Conservation (phyloP, 1,284 basidiomycete species). For the Leccinum fuscescens region DNA sequence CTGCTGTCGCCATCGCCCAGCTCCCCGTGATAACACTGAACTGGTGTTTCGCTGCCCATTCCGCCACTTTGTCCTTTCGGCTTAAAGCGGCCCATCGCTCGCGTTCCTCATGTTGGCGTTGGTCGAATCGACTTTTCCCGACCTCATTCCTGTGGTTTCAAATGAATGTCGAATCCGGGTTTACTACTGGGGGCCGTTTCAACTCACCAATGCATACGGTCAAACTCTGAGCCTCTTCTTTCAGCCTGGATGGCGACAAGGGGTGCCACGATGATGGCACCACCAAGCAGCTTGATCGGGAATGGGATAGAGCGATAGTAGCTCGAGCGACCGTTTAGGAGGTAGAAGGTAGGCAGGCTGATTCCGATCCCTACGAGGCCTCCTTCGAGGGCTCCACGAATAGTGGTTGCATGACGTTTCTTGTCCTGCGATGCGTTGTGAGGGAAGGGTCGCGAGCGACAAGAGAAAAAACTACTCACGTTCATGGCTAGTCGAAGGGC, state of each 20-base stretch:
- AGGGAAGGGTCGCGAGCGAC: neutral
- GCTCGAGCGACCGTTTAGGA: conserved; percentile 54
- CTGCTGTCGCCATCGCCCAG: conserved; percentile 75
- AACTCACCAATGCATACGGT: conserved; percentile 65
- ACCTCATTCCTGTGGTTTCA: conserved; percentile 51
- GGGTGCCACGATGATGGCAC: conserved; percentile 67
- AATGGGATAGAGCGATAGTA: conserved; percentile 70
- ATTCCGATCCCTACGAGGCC: conserved; percentile 49
- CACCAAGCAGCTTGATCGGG: conserved; percentile 74
- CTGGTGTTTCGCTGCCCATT: conserved; percentile 77
- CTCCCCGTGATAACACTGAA: conserved; percentile 78
- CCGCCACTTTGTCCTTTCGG: conserved; percentile 58
- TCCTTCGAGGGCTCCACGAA: conserved; percentile 67
- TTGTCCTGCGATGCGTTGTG: conserved; percentile 37
- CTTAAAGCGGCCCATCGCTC: conserved; percentile 61
- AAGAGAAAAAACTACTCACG: conserved; percentile 5
- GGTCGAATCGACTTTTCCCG: conserved; percentile 58
- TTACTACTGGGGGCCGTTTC: neutral
- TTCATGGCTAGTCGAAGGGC: conserved; percentile 20
- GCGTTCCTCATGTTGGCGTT: conserved; percentile 46
- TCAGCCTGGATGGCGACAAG: conserved; percentile 76
- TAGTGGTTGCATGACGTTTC: conserved; percentile 53
- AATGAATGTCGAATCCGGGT: neutral
- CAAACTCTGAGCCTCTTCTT: conserved; percentile 72
- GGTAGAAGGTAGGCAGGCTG: conserved; percentile 57